Conservation (phyloP, 2,329 filamentous ascomycete genomes). For the Colletotrichum cereale region DNA sequence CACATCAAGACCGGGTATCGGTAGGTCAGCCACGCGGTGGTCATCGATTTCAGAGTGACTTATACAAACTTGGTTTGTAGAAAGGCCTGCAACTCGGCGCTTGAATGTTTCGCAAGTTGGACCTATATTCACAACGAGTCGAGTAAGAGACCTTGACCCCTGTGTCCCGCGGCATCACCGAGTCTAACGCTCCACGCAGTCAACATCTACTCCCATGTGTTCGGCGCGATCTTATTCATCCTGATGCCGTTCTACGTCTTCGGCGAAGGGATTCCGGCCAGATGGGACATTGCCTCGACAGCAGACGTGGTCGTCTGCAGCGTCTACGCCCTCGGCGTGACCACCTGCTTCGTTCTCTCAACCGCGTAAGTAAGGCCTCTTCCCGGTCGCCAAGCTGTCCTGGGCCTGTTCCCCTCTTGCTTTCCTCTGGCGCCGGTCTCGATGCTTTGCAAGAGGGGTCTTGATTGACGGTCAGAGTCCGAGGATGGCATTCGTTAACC, state of each 20-base stretch:
- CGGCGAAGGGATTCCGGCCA: slow-evolving; percentile 49
- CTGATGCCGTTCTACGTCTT: slow-evolving; percentile 53
- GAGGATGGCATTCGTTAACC: not conserved
- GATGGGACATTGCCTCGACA: slow-evolving; percentile 51
- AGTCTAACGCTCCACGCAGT: slow-evolving; percentile 46
- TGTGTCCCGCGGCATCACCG: not conserved
- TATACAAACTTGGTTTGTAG: not conserved
- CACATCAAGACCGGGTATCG: slow-evolving; percentile 32
- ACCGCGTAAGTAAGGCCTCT: slow-evolving; percentile 49
- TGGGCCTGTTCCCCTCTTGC: not conserved
- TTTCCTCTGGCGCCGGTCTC: no score
- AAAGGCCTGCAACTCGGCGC: slow-evolving; percentile 14
- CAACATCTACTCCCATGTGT: slow-evolving; percentile 61
- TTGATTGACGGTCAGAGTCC: not conserved
- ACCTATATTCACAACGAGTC: slow-evolving; percentile 33
- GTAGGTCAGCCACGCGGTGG: not conserved
- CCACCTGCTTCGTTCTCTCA: slow-evolving; percentile 60
- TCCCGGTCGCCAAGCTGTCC: no score
- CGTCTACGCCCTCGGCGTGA: slow-evolving; percentile 58
- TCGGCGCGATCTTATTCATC: slow-evolving; percentile 56
- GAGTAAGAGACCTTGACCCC: not conserved
- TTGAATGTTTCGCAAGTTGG: slow-evolving; percentile 23
- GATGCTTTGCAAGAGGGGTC: not conserved
- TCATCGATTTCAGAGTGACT: not conserved
- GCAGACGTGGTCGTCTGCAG: slow-evolving; percentile 57